Evolutionary conservation across 441 rosid species (phyloP).

Genomic region (Syzygium syzygioides): DNA sequence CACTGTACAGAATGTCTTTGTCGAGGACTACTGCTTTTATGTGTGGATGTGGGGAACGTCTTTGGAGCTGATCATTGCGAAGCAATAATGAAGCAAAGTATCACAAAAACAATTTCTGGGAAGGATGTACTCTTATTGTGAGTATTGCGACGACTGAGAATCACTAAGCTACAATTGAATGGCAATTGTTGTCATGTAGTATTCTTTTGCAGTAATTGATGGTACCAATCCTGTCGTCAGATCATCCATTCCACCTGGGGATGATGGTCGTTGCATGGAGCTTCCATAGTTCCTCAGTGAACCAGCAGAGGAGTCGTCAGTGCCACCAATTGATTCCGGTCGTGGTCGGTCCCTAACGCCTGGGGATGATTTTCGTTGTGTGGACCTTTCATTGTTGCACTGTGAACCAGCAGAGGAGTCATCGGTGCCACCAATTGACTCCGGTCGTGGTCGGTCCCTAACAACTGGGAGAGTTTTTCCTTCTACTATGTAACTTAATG

Average conservation of each 20-base stretch:
- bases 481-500: conserved; percentile 34
- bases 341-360: conserved; percentile 22
- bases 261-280: not conserved
- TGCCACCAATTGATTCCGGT: conserved; percentile 19
- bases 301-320: not conserved
- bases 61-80: not conserved
- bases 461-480: conserved; percentile 11
- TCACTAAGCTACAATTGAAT: not conserved
- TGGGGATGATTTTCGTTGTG: not conserved
- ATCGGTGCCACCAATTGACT: conserved; percentile 13
- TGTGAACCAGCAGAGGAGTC: not conserved
- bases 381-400: not conserved
- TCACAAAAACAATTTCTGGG: not conserved
- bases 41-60: not conserved
- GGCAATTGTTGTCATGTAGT: not conserved
- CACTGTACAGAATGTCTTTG: not conserved
- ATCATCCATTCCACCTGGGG: not conserved
- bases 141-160: not conserved
- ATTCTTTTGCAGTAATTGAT: not conserved
- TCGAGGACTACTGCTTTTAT: not conserved
- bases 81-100: not conserved
- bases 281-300: not conserved
- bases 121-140: not conserved
- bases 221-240: not conserved
- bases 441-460: conserved; percentile 28